Evolutionary conservation across 2,329 filamentous ascomycete genomes (phyloP).

Genomic region (Fusarium multiceps): DNA sequence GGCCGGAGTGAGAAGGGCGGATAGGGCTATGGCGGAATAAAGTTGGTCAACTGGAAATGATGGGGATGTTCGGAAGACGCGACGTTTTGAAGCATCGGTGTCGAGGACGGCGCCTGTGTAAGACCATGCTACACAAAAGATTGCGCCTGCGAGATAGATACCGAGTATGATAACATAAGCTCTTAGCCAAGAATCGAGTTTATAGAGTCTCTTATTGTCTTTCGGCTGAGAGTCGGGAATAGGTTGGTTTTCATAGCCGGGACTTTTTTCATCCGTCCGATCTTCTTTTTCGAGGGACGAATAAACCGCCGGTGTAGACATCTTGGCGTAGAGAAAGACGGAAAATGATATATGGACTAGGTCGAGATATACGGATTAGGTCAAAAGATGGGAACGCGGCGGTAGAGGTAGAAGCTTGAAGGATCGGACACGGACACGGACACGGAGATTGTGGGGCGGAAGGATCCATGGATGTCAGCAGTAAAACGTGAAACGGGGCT

Average conservation of each 20-base stretch:
- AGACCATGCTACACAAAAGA: slow-evolving; percentile 26
- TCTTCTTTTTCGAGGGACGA: slow-evolving; percentile 36
- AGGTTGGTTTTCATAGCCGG: background rate
- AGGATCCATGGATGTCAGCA: slow-evolving; percentile 9
- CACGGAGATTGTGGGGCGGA: slow-evolving; percentile 21
- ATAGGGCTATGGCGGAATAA: slow-evolving; percentile 37
- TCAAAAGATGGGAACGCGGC: background rate
- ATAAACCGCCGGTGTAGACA: slow-evolving; percentile 29
- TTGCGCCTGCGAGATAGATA: slow-evolving; percentile 14
- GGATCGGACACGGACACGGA: slow-evolving; percentile 37
- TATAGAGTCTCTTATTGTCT: slow-evolving; percentile 23
- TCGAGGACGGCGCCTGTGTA: slow-evolving; percentile 35
- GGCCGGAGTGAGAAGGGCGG: slow-evolving; percentile 22
- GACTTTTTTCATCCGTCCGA: slow-evolving; percentile 10
- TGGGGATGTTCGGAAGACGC: slow-evolving; percentile 31
- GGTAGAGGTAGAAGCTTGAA: background rate
- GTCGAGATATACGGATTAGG: background rate
- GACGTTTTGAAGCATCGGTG: slow-evolving; percentile 34
- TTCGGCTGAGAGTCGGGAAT: background rate
- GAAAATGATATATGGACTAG: background rate
- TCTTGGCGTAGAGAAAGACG: background rate
- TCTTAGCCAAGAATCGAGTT: slow-evolving; percentile 32
- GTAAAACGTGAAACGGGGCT: slow-evolving; percentile 13
- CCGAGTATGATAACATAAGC: slow-evolving; percentile 27
- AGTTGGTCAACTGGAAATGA: slow-evolving; percentile 28